Base-by-base conservation (phyloP, 495 filamentous ascomycete genomes). In the Penicillium parvum region DNA sequence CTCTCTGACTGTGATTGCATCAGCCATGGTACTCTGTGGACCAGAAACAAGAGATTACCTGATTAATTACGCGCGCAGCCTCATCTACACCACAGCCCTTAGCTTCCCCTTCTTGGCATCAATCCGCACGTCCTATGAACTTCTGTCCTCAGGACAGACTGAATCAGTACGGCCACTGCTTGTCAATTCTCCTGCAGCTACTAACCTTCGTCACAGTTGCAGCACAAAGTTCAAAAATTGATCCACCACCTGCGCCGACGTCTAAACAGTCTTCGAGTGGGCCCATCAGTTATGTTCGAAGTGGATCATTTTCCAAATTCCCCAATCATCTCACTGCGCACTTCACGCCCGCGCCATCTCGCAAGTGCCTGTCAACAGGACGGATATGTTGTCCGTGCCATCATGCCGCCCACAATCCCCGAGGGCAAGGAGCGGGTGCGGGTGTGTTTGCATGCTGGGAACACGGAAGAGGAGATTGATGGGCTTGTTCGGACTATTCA, bases 321-420 rank as follows among this genome's bases (percentile, higher is more conserved):
- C 17, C 63, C 64, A 7, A 71, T 69, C 10, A 68, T 73, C 43
- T 66, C 72, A 1, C 56, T 78, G 2, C 61, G 69, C 40, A 75
- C 61, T 26, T 67, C 47, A 1, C 45, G 56, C 1, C 69, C 55
- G 7, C 63, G 53, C 15, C 51, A 54, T 32, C 55, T 64, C 22
- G 66, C 55, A 8, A 58, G 37, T 34, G 47, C 37, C 23, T 72
- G 68, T 33, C 68, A 69, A 44, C 25, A 46, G 18, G 28, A 52
- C 3, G 68, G 68, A 4, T 65, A 55, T 20, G 35, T 58, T n/a
- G 63, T 68, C 5, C 64, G 66, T 16, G 64, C 73, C 5, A 74
- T 79, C 44, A 72, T 72, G 63, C 56, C 68, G 29, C 73, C 75
- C 0, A 68, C 70, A 0, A 65, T 78, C 2, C 72, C 74, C 0